phyloP scores from a whole-genome alignment of 2,329 filamentous ascomycete genomes.

The Diaporthe sp. region DNA sequence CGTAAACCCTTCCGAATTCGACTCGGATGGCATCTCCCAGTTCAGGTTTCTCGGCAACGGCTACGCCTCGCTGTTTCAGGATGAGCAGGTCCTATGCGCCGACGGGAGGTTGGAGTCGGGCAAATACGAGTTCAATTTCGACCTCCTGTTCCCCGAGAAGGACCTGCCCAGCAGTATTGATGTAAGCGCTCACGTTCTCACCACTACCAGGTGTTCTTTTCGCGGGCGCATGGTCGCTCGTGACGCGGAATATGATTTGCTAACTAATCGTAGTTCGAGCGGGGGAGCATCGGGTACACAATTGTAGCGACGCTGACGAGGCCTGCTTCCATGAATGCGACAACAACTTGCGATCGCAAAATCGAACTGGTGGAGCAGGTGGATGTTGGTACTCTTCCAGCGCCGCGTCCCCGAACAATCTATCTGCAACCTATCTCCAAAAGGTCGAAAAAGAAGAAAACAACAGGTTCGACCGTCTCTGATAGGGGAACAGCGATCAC shows the following conservation, averaged over 20 bases:
- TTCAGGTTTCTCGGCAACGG: slow-evolving; percentile 79
- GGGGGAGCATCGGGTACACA: slow-evolving; percentile 92
- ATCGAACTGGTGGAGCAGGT: slow-evolving; percentile 85
- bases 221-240: slow-evolving; percentile 6
- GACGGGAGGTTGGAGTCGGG: slow-evolving; percentile 81
- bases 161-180: slow-evolving; percentile 90
- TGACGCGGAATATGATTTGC: not conserved
- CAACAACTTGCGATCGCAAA: slow-evolving; percentile 83
- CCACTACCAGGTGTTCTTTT: not conserved
- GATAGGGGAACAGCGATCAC: slow-evolving; percentile 52
- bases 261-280: slow-evolving; percentile 79
- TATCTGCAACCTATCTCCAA: slow-evolving; percentile 89
- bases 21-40: slow-evolving; percentile 49
- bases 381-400: slow-evolving; percentile 81
- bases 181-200: slow-evolving; percentile 66
- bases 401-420: slow-evolving; percentile 84
- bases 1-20: slow-evolving; percentile 56
- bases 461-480: slow-evolving; percentile 50
- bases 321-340: slow-evolving; percentile 87
- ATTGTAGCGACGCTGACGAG: slow-evolving; percentile 90
- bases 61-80: slow-evolving; percentile 84
- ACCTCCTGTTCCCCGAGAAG: slow-evolving; percentile 50
- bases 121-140: slow-evolving; percentile 79
- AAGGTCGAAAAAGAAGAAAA: slow-evolving; percentile 72
- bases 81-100: slow-evolving; percentile 83